Base-by-base conservation (phyloP, 495 filamentous ascomycete genomes). In the Hypoxylon lenormandii region DNA sequence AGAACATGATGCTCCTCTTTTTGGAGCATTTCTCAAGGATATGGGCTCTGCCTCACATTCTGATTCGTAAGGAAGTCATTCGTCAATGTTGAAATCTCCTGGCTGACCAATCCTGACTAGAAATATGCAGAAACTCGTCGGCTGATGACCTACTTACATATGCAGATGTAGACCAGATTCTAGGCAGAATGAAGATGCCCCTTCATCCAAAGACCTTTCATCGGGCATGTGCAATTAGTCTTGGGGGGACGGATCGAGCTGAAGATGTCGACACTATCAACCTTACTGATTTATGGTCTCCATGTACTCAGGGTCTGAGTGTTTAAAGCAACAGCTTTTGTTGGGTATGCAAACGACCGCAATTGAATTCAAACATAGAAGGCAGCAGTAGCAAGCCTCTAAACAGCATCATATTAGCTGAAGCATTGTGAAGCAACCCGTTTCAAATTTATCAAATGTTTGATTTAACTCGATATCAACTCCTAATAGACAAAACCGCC, bases 1-100 rank as follows among this genome's bases (percentile, higher is more conserved):
- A 73, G 18, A 52, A 55, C 40, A 59, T 66, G 12, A 28, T 70
- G 12, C 4, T 70, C 4, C 38, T 73, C 10, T 73, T 73, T 53
- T 33, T 73, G 16, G 70, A 73, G 21, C 62, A 70, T 10, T 73
- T 70, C 43, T 73, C 70, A 11, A 66, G 22, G 28, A 70, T 73
- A 42, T 73, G 70, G 70, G 33, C 50, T 12, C 26, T 70, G 8
- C 70, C 70, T 6, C 46, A 42, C 4, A 40, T 66, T 46, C 37
- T 73, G 15, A 49, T 73, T 46, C 56, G 70, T 73, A 63, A 21
- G 70, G 15, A 19, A n/a, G 15, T 13, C 12, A n/a, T 12, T 12
- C 11, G 0, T 40, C 16, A 2, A 23, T 19, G 8, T 13, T 22
- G 16, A n/a, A 55, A 30, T 3, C 12, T 19, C 23, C 37, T 22